Base-by-base conservation (phyloP, 306 rosid genomes). In the Spatholobus suberectus region DNA sequence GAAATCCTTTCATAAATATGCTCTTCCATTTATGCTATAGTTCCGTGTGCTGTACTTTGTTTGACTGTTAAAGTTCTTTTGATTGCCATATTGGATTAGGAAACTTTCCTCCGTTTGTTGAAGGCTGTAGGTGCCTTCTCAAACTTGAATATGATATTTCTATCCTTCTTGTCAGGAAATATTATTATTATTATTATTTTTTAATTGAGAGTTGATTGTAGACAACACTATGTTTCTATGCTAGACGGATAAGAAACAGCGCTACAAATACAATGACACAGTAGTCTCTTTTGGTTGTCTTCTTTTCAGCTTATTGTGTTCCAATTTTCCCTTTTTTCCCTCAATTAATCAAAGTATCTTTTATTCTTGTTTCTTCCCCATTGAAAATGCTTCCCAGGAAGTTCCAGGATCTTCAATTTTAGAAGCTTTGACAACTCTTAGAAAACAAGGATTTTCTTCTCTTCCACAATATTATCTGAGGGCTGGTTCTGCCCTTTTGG, bases 401-500 rank as follows among this genome's bases (percentile, higher is more conserved):
- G 90, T 92, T 88, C 84, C 93, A 47, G 99, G 95, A 84, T 80
- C 93, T 81, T 90, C 94, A 77, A 88, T 96, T 63, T 76, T 92
- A 86, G 89, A 83, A 85, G 88, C 91, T 23, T 89, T 96, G 87
- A 62, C 94, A 4, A 73, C 80, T 68, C 88, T 90, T 74, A 77
- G 89, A 78, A 96, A 92, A 85, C 89, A 90, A 51, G 94, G 91
- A 85, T 89, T 90, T 77, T 87, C 90, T 75, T 71, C 96, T 58
- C 82, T 94, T 27, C 98, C 97, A 15, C 97, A 88, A 40, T 67
- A 85, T 82, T 96, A 94, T 92, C 78, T 94, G 87, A 92, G 86
- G 92, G 94, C 98, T 82, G 99, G 99, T 82, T 89, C 96, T 76
- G 87, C 90, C 73, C 96, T 96, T 87, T 76, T 94, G 97, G 99